phyloP scores from a whole-genome alignment of 371 early-diverging fungal species.

The Mucor sp. region DNA sequence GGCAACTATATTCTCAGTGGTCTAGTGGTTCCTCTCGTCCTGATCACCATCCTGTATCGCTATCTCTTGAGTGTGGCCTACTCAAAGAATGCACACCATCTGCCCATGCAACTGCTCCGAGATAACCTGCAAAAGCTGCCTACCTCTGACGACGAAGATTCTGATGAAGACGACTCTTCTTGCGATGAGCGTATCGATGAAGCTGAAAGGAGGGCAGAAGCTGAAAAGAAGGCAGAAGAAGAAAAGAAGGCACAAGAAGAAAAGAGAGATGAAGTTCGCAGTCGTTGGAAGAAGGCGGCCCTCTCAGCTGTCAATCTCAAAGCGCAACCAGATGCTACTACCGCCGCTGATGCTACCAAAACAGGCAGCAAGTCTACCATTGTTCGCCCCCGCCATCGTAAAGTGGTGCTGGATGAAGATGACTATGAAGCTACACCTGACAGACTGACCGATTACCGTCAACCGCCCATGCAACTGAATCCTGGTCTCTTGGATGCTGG shows the following conservation, averaged over 20 bases:
- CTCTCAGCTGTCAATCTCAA: slow-evolving; percentile 17
- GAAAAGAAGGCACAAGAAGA: neutral
- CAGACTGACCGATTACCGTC: slow-evolving; percentile 60
- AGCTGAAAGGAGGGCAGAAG: neutral
- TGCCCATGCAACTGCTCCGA: slow-evolving; percentile 40
- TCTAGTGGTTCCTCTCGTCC: slow-evolving; percentile 47
- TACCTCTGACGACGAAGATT: neutral
- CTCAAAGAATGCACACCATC: slow-evolving; percentile 41
- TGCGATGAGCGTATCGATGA: neutral
- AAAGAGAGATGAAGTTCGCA: neutral
- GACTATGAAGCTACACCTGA: slow-evolving; percentile 68
- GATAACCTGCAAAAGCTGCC: slow-evolving; percentile 28
- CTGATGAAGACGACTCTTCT: slow-evolving; percentile 4
- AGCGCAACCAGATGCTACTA: neutral
- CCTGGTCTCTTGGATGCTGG: slow-evolving; percentile 76
- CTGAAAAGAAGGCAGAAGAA: neutral
- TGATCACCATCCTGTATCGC: slow-evolving; percentile 54
- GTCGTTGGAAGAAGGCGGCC: slow-evolving; percentile 34
- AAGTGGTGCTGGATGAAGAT: slow-evolving; percentile 57
- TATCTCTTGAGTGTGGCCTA: slow-evolving; percentile 51
- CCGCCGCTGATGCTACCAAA: neutral
- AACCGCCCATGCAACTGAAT: slow-evolving; percentile 73
- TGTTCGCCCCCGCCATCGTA: slow-evolving; percentile 16
- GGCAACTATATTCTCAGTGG: slow-evolving; percentile 34
- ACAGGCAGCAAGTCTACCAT: neutral